phyloP scores from a whole-genome alignment of 2,329 filamentous ascomycete genomes.

The Talaromyces amestolkiae region DNA sequence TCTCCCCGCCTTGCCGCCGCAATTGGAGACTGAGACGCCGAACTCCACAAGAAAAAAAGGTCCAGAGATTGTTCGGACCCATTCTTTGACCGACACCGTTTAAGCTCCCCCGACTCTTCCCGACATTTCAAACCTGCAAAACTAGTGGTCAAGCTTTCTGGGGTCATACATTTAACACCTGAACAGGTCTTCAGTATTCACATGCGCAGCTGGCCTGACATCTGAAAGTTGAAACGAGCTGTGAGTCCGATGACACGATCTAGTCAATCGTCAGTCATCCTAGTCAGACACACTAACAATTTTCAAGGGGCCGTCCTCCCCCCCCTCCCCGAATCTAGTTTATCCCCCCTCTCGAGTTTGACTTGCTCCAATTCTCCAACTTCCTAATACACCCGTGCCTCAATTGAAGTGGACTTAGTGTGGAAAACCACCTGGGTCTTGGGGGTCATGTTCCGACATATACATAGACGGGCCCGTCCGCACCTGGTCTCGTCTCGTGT shows the following conservation, averaged over 20 bases:
- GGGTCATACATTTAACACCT: constrained; percentile 7
- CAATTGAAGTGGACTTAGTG: background rate
- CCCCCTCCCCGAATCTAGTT: background rate
- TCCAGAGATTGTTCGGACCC: constrained; percentile 4
- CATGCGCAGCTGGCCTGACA: constrained; percentile 11
- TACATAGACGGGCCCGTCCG: constrained; percentile 16
- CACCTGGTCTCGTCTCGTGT: background rate
- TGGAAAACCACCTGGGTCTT: background rate
- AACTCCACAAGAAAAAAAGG: background rate
- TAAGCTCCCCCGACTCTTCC: constrained; percentile 30
- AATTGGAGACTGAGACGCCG: background rate
- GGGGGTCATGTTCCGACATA: constrained; percentile 19
- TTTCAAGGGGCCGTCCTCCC: background rate
- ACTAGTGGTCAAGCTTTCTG: constrained; percentile 26
- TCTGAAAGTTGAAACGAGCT: background rate
- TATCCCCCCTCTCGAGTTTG: background rate
- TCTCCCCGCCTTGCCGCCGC: background rate
- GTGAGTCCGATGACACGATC: background rate
- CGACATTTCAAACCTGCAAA: constrained; percentile 30
- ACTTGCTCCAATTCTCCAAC: constrained; percentile 5
- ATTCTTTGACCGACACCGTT: constrained; percentile 5
- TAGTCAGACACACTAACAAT: background rate
- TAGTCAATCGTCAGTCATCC: background rate
- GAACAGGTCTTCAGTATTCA: background rate
- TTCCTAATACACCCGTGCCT: constrained; percentile 10